Conservation (phyloP, 2,329 filamentous ascomycete species). For the Helotiales sp. region DNA sequence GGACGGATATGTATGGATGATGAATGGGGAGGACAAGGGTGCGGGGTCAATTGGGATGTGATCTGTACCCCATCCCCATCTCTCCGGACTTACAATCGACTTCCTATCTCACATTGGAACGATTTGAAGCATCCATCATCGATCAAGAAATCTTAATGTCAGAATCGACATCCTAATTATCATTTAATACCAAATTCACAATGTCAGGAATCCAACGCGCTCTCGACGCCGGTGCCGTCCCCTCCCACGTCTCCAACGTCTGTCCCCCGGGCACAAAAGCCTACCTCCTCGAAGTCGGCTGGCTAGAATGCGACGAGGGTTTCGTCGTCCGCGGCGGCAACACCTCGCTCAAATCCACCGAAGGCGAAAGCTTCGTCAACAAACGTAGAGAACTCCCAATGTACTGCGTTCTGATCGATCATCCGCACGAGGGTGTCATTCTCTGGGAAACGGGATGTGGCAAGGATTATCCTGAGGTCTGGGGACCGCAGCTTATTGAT, state of each 20-base stretch:
- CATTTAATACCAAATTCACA: too few species aligned
- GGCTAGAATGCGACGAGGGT: slow-evolving; percentile 52
- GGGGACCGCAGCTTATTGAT: slow-evolving; percentile 46
- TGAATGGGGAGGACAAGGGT: not conserved
- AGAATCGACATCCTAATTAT: too few species aligned
- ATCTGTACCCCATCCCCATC: not conserved
- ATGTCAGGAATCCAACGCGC: slow-evolving; percentile 37
- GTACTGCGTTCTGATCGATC: slow-evolving; percentile 38
- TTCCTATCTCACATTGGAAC: not conserved
- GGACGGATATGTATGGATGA: not conserved
- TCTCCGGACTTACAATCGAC: not conserved
- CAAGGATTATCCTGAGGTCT: slow-evolving; percentile 38
- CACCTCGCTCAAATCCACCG: slow-evolving; percentile 32
- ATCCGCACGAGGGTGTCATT: slow-evolving; percentile 38
- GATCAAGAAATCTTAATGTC: too few species aligned
- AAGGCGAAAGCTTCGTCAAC: slow-evolving; percentile 33
- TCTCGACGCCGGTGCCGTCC: slow-evolving; percentile 35
- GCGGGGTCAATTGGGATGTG: not conserved
- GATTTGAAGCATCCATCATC: too few species aligned
- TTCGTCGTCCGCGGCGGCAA: slow-evolving; percentile 44
- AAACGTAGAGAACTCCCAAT: slow-evolving; percentile 36
- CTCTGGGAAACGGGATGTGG: slow-evolving; percentile 39
- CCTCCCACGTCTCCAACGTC: slow-evolving; percentile 35
- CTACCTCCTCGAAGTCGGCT: slow-evolving; percentile 52
- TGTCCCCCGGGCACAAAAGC: slow-evolving; percentile 54